These are phyloP conservation scores for Amanita pallidorosea DNA, from an alignment of 768 basidiomycete species.

Conservation along the genomic window DNA sequence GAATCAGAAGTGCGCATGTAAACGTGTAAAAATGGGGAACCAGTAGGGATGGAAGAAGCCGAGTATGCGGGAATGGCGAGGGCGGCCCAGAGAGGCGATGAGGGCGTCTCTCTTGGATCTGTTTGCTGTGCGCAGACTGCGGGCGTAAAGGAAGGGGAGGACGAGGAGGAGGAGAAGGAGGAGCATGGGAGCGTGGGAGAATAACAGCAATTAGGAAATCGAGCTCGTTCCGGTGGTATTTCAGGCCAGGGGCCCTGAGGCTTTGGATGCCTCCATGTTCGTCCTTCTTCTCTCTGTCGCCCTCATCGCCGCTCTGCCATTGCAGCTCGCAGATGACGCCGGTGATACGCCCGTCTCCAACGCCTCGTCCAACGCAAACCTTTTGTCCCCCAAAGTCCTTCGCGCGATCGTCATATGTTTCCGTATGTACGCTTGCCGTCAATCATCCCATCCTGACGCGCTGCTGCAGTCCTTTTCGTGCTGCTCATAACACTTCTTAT, in stretches of 20 bases:
- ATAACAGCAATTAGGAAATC: neutral
- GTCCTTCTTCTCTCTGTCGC: neutral
- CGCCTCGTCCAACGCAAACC: neutral
- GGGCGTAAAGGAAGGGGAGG: neutral
- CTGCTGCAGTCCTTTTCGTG: neutral
- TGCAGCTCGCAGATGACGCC: too few species aligned
- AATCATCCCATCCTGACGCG: neutral
- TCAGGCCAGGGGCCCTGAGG: too few species aligned
- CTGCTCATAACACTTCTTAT: neutral
- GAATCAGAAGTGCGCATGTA: constrained; percentile 19
- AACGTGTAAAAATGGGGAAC: constrained; percentile 30
- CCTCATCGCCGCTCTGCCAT: neutral
- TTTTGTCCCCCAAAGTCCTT: neutral
- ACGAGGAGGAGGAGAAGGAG: neutral
- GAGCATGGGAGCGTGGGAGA: neutral
- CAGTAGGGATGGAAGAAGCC: constrained; percentile 97
- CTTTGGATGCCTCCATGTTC: neutral
- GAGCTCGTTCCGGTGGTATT: too few species aligned
- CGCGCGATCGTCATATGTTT: neutral
- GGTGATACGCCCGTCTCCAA: neutral
- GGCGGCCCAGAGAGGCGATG: neutral
- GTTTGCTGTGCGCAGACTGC: neutral
- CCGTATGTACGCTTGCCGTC: neutral
- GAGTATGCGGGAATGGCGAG: constrained; percentile 28
- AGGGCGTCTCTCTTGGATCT: neutral